Percentiles rank a stretch among this genome's conserved stretches.
These are phyloP conservation scores for Pythium dissotocum DNA, from an alignment of 352 stramenopile species.

Conservation along the genomic window DNA sequence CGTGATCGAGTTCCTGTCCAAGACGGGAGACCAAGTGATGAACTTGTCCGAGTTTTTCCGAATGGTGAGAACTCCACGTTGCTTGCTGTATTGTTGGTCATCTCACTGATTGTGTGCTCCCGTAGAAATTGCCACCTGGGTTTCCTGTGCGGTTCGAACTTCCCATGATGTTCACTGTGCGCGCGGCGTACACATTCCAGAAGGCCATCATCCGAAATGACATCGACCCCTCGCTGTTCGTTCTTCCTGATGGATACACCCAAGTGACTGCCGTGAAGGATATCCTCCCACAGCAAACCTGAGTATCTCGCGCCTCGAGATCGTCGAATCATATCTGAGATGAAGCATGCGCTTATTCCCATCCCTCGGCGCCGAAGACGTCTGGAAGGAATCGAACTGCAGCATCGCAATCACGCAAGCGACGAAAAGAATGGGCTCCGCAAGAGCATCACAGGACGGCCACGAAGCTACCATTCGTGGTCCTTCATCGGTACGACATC, in stretches of 20 bases:
- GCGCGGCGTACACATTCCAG: conserved; percentile 82
- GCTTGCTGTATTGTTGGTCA: not conserved
- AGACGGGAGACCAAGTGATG: conserved; percentile 72
- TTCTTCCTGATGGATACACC: conserved; percentile 51
- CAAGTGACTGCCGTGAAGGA: conserved; percentile 39
- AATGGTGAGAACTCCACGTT: conserved; percentile 42
- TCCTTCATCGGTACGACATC: too few species aligned
- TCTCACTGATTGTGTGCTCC: conserved; percentile 11
- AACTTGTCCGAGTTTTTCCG: conserved; percentile 85
- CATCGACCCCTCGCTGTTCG: conserved; percentile 54
- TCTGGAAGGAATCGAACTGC: too few species aligned
- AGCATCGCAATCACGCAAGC: too few species aligned
- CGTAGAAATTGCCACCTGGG: conserved; percentile 73
- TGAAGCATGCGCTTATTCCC: too few species aligned
- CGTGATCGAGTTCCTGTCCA: conserved; percentile 78
- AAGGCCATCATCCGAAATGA: conserved; percentile 55
- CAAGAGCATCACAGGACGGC: too few species aligned
- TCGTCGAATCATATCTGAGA: too few species aligned
- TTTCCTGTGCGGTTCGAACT: conserved; percentile 84
- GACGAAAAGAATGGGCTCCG: too few species aligned
- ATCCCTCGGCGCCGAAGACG: too few species aligned
- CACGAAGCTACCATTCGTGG: too few species aligned
- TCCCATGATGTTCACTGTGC: conserved; percentile 82
- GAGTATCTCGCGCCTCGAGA: not conserved
- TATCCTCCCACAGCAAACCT: conserved; percentile 18